These are phyloP conservation scores for Globisporangium canariense DNA, from an alignment of 352 stramenopile species.

Conservation along the genomic window DNA sequence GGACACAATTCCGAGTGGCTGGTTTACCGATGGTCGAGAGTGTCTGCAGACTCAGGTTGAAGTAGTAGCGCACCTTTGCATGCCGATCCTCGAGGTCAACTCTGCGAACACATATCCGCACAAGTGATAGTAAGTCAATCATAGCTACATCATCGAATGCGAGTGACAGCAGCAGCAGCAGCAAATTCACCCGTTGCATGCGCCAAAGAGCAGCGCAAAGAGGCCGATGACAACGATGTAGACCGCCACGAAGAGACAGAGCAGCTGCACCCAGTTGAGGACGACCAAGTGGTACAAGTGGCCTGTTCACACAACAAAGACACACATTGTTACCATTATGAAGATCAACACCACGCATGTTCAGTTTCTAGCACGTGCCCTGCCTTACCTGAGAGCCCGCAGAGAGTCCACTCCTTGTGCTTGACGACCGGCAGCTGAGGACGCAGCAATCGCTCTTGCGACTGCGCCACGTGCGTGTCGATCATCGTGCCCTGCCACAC, in stretches of 20 bases:
- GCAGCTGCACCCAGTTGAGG: constrained; percentile 37
- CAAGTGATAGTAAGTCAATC: no score
- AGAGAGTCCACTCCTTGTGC: constrained; percentile 39
- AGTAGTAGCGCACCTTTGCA: constrained; percentile 35
- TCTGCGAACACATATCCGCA: not conserved
- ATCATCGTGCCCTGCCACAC: constrained; percentile 56
- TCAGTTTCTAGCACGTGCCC: not conserved
- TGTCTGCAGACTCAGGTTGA: constrained; percentile 62
- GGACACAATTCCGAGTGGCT: no score
- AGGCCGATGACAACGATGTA: constrained; percentile 44
- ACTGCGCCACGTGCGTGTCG: constrained; percentile 23
- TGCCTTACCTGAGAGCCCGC: constrained; percentile 28
- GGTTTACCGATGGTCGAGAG: constrained; percentile 48
- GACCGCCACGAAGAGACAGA: constrained; percentile 42
- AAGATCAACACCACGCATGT: not conserved
- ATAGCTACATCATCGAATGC: not conserved
- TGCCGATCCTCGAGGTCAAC: constrained; percentile 11
- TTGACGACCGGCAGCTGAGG: constrained; percentile 42
- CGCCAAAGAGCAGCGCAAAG: constrained; percentile 45
- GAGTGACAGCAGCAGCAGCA: not conserved
- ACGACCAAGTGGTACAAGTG: constrained; percentile 52
- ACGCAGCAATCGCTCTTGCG: constrained; percentile 29
- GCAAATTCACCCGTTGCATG: constrained; percentile 34
- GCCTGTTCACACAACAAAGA: constrained; percentile 12
- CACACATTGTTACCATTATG: not conserved